These are phyloP conservation scores for Epichloe bromicola DNA, from an alignment of 2,329 filamentous ascomycete species.

Conservation along the genomic window DNA sequence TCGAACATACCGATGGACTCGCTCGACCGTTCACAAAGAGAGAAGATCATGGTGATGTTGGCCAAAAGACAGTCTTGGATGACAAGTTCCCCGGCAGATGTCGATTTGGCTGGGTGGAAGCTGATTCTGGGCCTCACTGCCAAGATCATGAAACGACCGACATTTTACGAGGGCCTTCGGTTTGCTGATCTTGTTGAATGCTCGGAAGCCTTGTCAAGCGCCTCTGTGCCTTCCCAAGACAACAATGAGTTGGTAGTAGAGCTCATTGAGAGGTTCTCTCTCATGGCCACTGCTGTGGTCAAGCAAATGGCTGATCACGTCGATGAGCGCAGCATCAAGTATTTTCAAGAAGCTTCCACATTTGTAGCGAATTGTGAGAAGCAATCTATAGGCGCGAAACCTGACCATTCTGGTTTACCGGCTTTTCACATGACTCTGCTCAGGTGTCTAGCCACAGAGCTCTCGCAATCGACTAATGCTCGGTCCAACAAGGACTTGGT, in stretches of 20 bases:
- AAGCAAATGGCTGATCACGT: constrained; percentile 32
- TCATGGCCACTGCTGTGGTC: constrained; percentile 19
- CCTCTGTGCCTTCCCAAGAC: constrained; percentile 12
- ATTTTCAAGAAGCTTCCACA: constrained; percentile 19
- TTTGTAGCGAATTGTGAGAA: constrained; percentile 16
- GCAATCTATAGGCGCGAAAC: not conserved
- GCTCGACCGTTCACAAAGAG: constrained; percentile 29
- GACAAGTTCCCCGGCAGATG: constrained; percentile 14
- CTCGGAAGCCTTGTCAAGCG: constrained; percentile 19
- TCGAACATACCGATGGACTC: constrained; percentile 24
- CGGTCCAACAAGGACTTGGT: constrained; percentile 13
- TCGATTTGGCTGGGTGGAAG: constrained; percentile 20
- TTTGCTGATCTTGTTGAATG: constrained; percentile 25
- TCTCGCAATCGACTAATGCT: constrained; percentile 16
- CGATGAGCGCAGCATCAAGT: constrained; percentile 29
- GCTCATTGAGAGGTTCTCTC: constrained; percentile 20
- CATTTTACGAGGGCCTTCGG: constrained; percentile 34
- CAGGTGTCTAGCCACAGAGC: constrained; percentile 19
- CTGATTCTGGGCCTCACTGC: constrained; percentile 30
- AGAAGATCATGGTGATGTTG: constrained; percentile 27
- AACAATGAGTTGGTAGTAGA: constrained; percentile 18
- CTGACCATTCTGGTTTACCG: constrained; percentile 7
- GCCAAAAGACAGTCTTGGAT: constrained; percentile 14
- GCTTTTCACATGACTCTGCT: constrained; percentile 23
- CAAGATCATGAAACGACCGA: constrained; percentile 37